Evolutionary conservation across 768 basidiomycete species (phyloP).

Genomic region (Leccinum barrowsii): DNA sequence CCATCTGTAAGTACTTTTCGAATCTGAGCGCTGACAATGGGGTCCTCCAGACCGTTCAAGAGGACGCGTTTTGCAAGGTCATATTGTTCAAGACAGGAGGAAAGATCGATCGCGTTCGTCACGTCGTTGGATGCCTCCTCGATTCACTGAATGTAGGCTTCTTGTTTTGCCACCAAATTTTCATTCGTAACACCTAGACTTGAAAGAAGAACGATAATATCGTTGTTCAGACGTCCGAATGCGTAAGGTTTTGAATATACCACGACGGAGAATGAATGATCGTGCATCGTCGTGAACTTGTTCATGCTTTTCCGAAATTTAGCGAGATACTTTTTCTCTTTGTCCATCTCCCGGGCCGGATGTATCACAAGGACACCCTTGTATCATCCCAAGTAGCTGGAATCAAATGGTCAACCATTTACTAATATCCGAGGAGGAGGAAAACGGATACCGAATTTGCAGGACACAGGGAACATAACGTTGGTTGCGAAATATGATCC

Average conservation of each 20-base stretch:
- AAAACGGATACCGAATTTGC: constrained; percentile 50
- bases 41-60: too few species aligned
- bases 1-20: constrained; percentile 27
- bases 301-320: constrained; percentile 70
- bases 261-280: constrained; percentile 65
- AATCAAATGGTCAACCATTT: neutral
- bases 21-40: too few species aligned
- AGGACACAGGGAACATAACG: constrained; percentile 61
- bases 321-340: constrained; percentile 41
- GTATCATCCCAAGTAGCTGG: constrained; percentile 65
- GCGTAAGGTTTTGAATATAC: constrained; percentile 60
- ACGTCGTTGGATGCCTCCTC: too few species aligned
- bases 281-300: constrained; percentile 55
- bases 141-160: too few species aligned
- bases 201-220: constrained; percentile 62
- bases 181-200: constrained; percentile 35
- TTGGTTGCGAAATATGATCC: constrained; percentile 49
- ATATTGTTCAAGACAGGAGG: too few species aligned
- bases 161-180: too few species aligned
- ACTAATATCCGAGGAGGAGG: neutral
- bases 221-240: constrained; percentile 67
- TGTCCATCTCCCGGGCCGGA: constrained; percentile 44
- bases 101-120: too few species aligned
- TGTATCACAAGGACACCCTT: constrained; percentile 71
- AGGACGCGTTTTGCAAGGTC: too few species aligned